Percentiles rank a stretch among this genome's conserved stretches.
These are phyloP conservation scores for Cystobasidium onofrii DNA, from an alignment of 768 basidiomycete species.

Conservation along the genomic window DNA sequence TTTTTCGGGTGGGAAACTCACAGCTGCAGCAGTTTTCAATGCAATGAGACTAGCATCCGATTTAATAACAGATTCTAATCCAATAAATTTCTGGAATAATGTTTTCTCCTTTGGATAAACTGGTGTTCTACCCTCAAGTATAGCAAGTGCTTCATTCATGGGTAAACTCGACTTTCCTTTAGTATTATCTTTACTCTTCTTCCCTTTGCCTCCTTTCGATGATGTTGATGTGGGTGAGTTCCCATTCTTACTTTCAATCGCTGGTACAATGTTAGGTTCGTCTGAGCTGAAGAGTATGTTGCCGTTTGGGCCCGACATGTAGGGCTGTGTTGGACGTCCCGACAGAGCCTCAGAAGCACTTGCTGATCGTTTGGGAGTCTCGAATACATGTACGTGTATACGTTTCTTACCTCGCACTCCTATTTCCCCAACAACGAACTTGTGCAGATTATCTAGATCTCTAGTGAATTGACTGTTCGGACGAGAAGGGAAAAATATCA, in stretches of 20 bases:
- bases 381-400: slow-evolving; percentile 44
- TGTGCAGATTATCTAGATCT: slow-evolving; percentile 40
- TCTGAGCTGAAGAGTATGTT: background rate
- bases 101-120: slow-evolving; percentile 3
- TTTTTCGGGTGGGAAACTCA: slow-evolving; percentile 40
- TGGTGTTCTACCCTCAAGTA: slow-evolving; percentile 37
- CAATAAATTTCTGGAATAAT: background rate
- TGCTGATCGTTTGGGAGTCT: slow-evolving; percentile 33
- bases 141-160: slow-evolving; percentile 43
- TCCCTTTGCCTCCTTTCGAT: background rate
- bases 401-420: slow-evolving; percentile 22
- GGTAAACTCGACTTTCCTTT: slow-evolving; percentile 33
- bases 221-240: background rate
- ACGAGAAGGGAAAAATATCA: slow-evolving; percentile 31
- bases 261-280: too few species aligned
- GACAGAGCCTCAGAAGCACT: background rate
- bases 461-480: slow-evolving; percentile 37
- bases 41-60: background rate
- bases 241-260: background rate
- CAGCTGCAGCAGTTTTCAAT: slow-evolving; percentile 32
- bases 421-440: slow-evolving; percentile 33
- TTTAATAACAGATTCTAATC: slow-evolving; percentile 9
- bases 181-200: slow-evolving; percentile 1
- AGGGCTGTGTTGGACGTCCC: background rate
- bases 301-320: background rate